These are phyloP conservation scores for Akanthomyces lecanii DNA, from an alignment of 2,329 filamentous ascomycete species.

Conservation along the genomic window DNA sequence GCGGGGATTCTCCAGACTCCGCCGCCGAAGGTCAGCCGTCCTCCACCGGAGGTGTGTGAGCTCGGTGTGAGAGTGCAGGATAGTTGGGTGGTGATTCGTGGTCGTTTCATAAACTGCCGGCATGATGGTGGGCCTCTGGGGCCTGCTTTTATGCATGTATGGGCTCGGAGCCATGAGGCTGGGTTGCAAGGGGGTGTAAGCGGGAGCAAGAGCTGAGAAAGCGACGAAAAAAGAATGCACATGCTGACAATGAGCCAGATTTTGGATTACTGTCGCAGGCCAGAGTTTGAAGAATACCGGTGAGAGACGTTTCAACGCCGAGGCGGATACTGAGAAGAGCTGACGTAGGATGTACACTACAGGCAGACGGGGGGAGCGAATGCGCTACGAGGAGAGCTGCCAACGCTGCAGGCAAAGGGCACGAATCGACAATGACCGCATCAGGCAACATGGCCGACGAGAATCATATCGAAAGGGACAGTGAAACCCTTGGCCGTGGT, in stretches of 20 bases:
- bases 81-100: neutral
- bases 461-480: neutral
- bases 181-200: neutral
- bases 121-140: constrained; percentile 2
- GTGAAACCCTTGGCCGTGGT: neutral
- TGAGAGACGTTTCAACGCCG: neutral
- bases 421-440: neutral
- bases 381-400: neutral
- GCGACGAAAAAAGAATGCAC: neutral
- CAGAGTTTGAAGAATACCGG: neutral
- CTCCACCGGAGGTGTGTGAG: neutral
- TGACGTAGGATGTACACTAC: neutral
- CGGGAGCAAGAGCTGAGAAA: neutral
- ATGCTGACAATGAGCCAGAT: neutral
- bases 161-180: constrained; percentile 5
- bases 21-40: neutral
- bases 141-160: neutral
- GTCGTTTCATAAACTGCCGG: neutral
- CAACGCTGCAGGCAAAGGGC: neutral
- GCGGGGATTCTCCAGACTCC: neutral
- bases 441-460: neutral
- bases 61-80: neutral
- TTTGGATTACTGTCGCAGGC: neutral
- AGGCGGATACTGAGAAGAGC: neutral
- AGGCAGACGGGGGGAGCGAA: neutral